phyloP scores from a whole-genome alignment of 2,329 filamentous ascomycete species.

The Nemania bipapillata region DNA sequence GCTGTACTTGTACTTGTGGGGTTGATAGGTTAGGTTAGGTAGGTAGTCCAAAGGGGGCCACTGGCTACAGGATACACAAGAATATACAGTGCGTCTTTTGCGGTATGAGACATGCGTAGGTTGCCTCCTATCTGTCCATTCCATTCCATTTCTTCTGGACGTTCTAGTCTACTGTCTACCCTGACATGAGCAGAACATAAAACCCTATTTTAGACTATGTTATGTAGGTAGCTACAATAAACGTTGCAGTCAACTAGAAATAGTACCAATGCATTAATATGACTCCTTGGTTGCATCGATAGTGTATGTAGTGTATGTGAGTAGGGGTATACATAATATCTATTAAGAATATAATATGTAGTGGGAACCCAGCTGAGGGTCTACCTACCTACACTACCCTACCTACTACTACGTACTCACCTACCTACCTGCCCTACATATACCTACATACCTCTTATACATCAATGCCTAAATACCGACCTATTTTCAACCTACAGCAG shows the following conservation, averaged over 20 bases:
- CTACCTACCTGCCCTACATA: too few relatives aligned
- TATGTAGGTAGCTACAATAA: background rate
- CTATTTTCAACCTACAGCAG: too few relatives aligned
- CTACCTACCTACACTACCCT: too few relatives aligned
- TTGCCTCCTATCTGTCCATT: background rate
- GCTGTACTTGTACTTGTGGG: conserved; percentile 7
- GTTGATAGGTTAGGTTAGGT: conserved; percentile 12
- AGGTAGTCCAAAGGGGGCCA: conserved; percentile 14
- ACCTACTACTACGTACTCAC: background rate
- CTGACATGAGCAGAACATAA: background rate
- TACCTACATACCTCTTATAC: too few relatives aligned
- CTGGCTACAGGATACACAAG: background rate
- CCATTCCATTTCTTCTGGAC: too few relatives aligned
- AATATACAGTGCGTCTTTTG: background rate
- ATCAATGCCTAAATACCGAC: too few relatives aligned
- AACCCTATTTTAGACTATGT: conserved; percentile 13
- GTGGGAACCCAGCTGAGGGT: too few relatives aligned
- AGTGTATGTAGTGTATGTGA: conserved; percentile 4
- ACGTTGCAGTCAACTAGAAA: background rate
- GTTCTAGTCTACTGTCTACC: too few relatives aligned
- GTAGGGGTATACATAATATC: too few relatives aligned
- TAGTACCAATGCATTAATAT: conserved; percentile 8
- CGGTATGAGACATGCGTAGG: conserved; percentile 18
- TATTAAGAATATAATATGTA: too few relatives aligned
- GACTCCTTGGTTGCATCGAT: conserved; percentile 16